Evolutionary conservation across 2,329 filamentous ascomycete species (phyloP).

Genomic region (Erysiphe pulchra): DNA sequence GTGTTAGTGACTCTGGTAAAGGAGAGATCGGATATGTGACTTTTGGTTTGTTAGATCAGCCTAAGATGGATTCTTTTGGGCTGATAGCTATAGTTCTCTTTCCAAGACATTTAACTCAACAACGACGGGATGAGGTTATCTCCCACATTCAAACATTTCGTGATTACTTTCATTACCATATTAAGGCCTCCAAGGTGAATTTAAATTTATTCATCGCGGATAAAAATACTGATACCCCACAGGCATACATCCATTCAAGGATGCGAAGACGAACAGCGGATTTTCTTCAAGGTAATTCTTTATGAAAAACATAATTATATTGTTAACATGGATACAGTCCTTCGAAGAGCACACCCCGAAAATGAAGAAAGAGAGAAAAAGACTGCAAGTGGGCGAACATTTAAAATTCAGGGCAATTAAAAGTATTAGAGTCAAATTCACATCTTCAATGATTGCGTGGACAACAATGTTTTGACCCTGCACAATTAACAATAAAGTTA

Average conservation of each 20-base stretch:
- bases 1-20: constrained; percentile 48
- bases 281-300: constrained; percentile 70
- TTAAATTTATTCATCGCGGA: constrained; percentile 1
- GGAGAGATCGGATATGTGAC: constrained; percentile 94
- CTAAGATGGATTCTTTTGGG: constrained; percentile 1
- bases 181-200: constrained; percentile 78
- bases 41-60: constrained; percentile 39
- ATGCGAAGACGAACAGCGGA: constrained; percentile 96
- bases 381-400: constrained; percentile 88
- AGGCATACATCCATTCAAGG: constrained; percentile 91
- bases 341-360: constrained; percentile 83
- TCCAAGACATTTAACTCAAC: constrained; percentile 73
- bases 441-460: neutral
- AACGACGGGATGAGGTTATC: constrained; percentile 83
- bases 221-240: constrained; percentile 1
- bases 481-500: no score
- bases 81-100: constrained; percentile 47
- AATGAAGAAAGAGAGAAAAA: constrained; percentile 94
- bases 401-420: constrained; percentile 23
- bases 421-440: neutral
- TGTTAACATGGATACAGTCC: constrained; percentile 32
- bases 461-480: no score
- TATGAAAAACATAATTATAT: neutral
- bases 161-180: constrained; percentile 99
- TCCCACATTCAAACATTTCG: constrained; percentile 99